Base-by-base conservation (phyloP, 2,329 filamentous ascomycete genomes). In the Diaporthe batatas region DNA sequence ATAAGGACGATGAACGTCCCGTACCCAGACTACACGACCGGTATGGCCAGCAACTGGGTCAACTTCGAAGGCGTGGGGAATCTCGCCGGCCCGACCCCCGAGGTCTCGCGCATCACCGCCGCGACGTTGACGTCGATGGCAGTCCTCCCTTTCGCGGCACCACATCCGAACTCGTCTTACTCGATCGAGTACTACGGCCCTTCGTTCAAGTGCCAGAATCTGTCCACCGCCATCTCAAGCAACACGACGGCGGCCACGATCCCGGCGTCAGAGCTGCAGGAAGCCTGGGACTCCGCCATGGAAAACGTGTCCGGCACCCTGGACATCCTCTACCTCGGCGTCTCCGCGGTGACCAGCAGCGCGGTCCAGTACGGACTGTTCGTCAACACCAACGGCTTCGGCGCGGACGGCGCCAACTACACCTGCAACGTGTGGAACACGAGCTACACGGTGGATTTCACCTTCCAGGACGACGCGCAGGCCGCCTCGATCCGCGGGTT, bases 121-220 rank as follows among this genome's bases (percentile, higher is more conserved):
- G 36, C 57, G 12, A 59, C 16, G 1, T 44, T 59, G 57, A 59
- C 57, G 8, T 59, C 57, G n/a, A 59, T 44, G 57, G 57, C 36
- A n/a, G 36, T 44, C 10, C n/a, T 59, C 3, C 36, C 57, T 18
- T 42, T 59, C 14, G 3, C 57, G 25, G 36, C 57, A 25, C 57
- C 57, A 4, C 42, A 21, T 21, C 36, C 57, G 36, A 59, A 59
- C 57, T 59, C 57, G 11, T 59, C 57, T 23, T 59, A 59, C 23
- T 44, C 57, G 10, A 14, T 59, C 14, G 7, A 42, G 8, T 44
- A 44, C 29, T 29, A 59, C 12, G 57, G 57, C 6, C 57, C 57
- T 1, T 23, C 57, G 1, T 44, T 59, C 23, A 39, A 36, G 14
- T 59, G 57, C n/a, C 57, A 59, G 4, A 59, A 59, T 14, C 10